These are phyloP conservation scores for Spirogloea muscicola DNA, from an alignment of 139 green algal genomes.

Conservation along the genomic window DNA sequence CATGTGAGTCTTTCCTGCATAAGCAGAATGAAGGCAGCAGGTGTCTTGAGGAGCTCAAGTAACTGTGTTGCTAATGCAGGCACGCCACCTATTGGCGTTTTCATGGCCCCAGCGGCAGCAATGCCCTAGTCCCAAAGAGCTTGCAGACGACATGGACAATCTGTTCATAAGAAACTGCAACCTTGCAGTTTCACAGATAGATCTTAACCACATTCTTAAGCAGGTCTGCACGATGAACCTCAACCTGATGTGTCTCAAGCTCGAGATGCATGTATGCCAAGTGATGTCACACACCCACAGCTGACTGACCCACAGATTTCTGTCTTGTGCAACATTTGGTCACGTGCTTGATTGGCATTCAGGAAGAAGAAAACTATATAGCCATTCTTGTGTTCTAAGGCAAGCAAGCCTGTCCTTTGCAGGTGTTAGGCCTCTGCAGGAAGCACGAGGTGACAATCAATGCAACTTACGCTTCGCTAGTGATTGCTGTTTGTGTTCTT, in stretches of 20 bases:
- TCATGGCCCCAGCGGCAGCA: slow-evolving; percentile 56
- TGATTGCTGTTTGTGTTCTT: slow-evolving; percentile 79
- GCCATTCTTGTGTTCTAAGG: too few species aligned
- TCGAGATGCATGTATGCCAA: too few species aligned
- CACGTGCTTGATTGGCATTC: too few species aligned
- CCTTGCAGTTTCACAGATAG: slow-evolving; percentile 52
- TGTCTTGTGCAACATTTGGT: too few species aligned
- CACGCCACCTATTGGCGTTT: slow-evolving; percentile 22
- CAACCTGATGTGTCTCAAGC: too few species aligned
- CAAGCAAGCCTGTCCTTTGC: slow-evolving; percentile 45
- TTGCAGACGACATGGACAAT: slow-evolving; percentile 62
- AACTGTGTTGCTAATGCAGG: slow-evolving; percentile 25
- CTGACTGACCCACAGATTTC: too few species aligned
- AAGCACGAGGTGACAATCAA: slow-evolving; percentile 75
- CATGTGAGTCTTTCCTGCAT: too few species aligned
- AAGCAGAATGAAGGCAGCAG: too few species aligned
- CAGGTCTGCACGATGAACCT: background rate
- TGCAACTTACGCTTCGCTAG: slow-evolving; percentile 74
- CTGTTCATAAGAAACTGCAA: slow-evolving; percentile 62
- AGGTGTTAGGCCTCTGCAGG: slow-evolving; percentile 48
- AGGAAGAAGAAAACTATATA: too few species aligned
- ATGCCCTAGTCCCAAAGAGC: slow-evolving; percentile 58
- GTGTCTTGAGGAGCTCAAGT: too few species aligned
- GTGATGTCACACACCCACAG: too few species aligned
- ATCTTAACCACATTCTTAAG: slow-evolving; percentile 31